These are phyloP conservation scores for Hippophae tibetana DNA, from an alignment of 306 rosid genomes.

Conservation along the genomic window DNA sequence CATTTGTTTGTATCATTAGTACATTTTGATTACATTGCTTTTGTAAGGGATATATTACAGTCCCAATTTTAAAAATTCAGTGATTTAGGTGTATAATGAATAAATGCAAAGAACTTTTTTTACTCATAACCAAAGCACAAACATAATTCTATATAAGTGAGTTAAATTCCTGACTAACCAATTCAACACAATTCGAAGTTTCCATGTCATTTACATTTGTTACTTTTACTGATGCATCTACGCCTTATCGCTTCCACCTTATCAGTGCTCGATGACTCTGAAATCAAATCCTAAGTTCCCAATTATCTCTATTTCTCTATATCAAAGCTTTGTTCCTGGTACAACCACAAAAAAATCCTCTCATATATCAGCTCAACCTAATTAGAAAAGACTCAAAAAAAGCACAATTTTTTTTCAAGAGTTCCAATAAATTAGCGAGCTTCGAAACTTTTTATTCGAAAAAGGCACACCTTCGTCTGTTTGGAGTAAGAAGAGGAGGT, in stretches of 20 bases:
- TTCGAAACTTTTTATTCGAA: neutral
- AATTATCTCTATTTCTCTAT: slow-evolving; percentile 20
- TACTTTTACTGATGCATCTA: slow-evolving; percentile 15
- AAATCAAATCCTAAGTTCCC: slow-evolving; percentile 16
- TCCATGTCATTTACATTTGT: slow-evolving; percentile 25
- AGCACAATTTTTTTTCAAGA: neutral
- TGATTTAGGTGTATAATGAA: too few species aligned
- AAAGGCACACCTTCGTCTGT: slow-evolving; percentile 99
- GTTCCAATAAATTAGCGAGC: neutral
- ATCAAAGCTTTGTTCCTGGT: slow-evolving; percentile 54
- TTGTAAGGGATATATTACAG: too few species aligned
- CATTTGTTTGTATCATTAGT: too few species aligned
- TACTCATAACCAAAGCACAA: neutral
- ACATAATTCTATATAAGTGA: slow-evolving; percentile 6
- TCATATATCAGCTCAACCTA: slow-evolving; percentile 1
- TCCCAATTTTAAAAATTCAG: too few species aligned
- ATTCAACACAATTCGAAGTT: slow-evolving; percentile 22
- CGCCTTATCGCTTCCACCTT: neutral
- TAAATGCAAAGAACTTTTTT: too few species aligned
- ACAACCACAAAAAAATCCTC: neutral
- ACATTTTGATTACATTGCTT: too few species aligned
- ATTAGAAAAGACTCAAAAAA: neutral
- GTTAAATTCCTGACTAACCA: slow-evolving; percentile 7
- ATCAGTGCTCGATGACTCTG: slow-evolving; percentile 8
- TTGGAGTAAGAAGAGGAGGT: slow-evolving; percentile 82